phyloP scores from a whole-genome alignment of 23 red algal species.

The Gracilariopsis chorda region DNA sequence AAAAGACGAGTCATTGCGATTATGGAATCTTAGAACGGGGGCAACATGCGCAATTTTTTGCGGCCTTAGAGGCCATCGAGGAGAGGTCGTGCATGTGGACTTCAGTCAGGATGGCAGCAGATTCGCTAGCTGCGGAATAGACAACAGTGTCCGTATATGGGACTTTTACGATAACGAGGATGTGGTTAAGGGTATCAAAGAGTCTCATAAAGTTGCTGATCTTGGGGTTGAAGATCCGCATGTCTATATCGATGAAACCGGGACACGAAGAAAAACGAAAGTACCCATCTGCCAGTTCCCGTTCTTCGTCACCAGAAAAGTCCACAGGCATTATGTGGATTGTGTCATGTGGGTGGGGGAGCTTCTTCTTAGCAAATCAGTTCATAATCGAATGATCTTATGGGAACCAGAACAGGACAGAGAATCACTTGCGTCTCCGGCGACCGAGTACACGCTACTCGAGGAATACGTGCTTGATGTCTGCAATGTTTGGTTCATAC shows the following conservation, averaged over 20 bases:
- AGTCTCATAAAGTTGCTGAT: slow-evolving; percentile 46
- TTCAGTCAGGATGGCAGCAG: slow-evolving; percentile 64
- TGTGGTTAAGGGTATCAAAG: slow-evolving; percentile 51
- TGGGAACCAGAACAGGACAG: slow-evolving; percentile 76
- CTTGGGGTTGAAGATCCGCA: slow-evolving; percentile 42
- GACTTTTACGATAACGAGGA: slow-evolving; percentile 44
- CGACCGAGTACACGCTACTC: slow-evolving; percentile 65
- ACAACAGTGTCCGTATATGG: slow-evolving; percentile 85
- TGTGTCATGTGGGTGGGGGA: slow-evolving; percentile 89
- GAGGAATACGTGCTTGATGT: slow-evolving; percentile 69
- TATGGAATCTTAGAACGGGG: slow-evolving; percentile 89
- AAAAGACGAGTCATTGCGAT: slow-evolving; percentile 83
- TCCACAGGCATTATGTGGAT: slow-evolving; percentile 96
- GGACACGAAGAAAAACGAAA: slow-evolving; percentile 48
- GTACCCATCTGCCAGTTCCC: slow-evolving; percentile 89
- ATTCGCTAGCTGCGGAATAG: slow-evolving; percentile 80
- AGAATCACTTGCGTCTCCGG: slow-evolving; percentile 68
- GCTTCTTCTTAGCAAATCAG: slow-evolving; percentile 84
- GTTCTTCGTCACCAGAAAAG: slow-evolving; percentile 49
- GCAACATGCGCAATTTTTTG: slow-evolving; percentile 82
- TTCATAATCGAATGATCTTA: slow-evolving; percentile 81
- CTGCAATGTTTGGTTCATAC: slow-evolving; percentile 83
- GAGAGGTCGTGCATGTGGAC: slow-evolving; percentile 79
- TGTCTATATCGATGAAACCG: slow-evolving; percentile 49
- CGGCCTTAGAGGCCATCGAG: slow-evolving; percentile 87